Conservation (phyloP, 2,329 filamentous ascomycete genomes). For the Aulographum hederae region DNA sequence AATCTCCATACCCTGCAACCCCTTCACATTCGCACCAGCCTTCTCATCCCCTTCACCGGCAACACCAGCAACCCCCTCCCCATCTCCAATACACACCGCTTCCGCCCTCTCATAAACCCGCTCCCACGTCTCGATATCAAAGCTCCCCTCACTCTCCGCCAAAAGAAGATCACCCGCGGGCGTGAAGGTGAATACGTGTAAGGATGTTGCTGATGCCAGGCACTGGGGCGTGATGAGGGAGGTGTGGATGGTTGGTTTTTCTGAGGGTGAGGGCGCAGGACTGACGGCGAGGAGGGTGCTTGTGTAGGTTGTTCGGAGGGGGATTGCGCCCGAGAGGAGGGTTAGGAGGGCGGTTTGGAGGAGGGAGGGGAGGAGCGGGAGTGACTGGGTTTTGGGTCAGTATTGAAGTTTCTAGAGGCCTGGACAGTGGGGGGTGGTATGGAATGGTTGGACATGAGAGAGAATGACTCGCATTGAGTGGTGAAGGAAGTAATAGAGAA, state of each 20-base stretch:
- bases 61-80: conserved; percentile 14
- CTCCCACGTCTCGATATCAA: conserved; percentile 61
- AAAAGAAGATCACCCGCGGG: conserved; percentile 54
- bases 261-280: conserved; percentile 2
- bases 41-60: conserved; percentile 21
- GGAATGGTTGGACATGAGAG: too few relatives aligned
- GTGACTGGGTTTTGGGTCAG: conserved; percentile 35
- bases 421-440: too few relatives aligned
- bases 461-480: neutral
- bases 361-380: conserved; percentile 63
- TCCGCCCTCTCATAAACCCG: conserved; percentile 46
- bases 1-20: conserved; percentile 20
- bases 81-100: conserved; percentile 40
- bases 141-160: conserved; percentile 65
- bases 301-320: conserved; percentile 54
- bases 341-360: conserved; percentile 64
- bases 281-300: conserved; percentile 45
- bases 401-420: conserved; percentile 2
- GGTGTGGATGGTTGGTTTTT: too few relatives aligned
- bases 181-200: conserved; percentile 76
- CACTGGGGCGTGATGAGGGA: conserved; percentile 26
- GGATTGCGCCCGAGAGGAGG: conserved; percentile 65
- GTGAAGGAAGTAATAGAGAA: neutral
- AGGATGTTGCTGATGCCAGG: conserved; percentile 43
- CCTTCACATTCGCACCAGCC: conserved; percentile 13